A percentile compares a stretch with the other conserved stretches of the same genome.
Evolutionary conservation across 441 rosid species (phyloP).

Genomic region (Macaranga tanarius): DNA sequence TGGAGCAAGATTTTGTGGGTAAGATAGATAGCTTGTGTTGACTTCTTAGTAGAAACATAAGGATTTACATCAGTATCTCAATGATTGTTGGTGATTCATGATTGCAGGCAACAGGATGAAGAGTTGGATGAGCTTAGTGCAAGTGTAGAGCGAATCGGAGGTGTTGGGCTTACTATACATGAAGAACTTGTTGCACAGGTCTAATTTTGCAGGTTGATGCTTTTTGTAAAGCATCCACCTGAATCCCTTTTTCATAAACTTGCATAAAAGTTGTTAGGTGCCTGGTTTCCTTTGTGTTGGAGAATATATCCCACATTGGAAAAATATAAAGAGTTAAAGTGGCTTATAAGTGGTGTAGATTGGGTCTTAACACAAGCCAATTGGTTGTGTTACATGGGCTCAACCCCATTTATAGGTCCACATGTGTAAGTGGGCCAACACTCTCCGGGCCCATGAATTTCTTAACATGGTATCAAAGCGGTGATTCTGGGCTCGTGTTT

Average conservation of each 20-base stretch:
- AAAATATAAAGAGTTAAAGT: too few species aligned
- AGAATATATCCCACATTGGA: too few species aligned
- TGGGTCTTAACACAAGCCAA: too few species aligned
- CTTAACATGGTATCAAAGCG: too few species aligned
- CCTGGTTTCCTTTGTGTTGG: not conserved
- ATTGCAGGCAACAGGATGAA: slow-evolving; percentile 88
- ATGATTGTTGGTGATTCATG: slow-evolving; percentile 14
- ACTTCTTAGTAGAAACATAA: not conserved
- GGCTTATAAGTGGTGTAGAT: too few species aligned
- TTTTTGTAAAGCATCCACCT: slow-evolving; percentile 12
- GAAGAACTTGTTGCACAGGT: slow-evolving; percentile 96
- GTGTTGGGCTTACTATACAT: slow-evolving; percentile 94
- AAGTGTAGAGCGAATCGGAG: slow-evolving; percentile 92
- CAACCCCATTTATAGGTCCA: too few species aligned
- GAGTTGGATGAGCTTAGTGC: slow-evolving; percentile 96
- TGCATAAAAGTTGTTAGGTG: not conserved
- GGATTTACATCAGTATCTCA: not conserved
- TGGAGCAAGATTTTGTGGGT: not conserved
- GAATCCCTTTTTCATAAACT: not conserved
- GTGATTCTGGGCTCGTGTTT: too few species aligned
- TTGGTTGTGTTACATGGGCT: too few species aligned
- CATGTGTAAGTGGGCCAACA: too few species aligned
- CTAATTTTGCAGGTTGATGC: slow-evolving; percentile 14
- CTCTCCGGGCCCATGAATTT: too few species aligned
- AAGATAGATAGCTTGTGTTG: not conserved